phyloP scores from a whole-genome alignment of 2,329 filamentous ascomycete species.

The Botrytis fabae region DNA sequence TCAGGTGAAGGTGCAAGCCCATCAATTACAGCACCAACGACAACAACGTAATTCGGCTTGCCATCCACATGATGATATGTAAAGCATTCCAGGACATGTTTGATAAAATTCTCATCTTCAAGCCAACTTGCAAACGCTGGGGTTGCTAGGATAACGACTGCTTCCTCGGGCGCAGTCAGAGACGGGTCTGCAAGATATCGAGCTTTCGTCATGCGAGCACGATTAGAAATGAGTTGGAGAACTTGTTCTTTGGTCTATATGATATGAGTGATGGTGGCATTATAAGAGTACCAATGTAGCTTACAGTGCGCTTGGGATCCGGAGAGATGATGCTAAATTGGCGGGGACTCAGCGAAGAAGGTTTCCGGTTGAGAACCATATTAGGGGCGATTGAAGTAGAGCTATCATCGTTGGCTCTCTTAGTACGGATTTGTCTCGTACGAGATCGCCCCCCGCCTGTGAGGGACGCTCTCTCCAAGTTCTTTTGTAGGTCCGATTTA shows the following conservation, averaged over 20 bases:
- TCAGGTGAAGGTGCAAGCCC: slow-evolving; percentile 45
- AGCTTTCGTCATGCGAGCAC: slow-evolving; percentile 8
- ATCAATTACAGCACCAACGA: slow-evolving; percentile 58
- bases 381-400: background rate
- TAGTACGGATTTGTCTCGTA: background rate
- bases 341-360: slow-evolving; percentile 5
- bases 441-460: background rate
- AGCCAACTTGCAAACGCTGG: slow-evolving; percentile 38
- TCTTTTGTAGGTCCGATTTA: background rate
- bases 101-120: slow-evolving; percentile 38
- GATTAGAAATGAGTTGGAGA: background rate
- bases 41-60: slow-evolving; percentile 30
- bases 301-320: slow-evolving; percentile 21
- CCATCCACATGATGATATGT: slow-evolving; percentile 8
- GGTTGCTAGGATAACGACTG: slow-evolving; percentile 41
- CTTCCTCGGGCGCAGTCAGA: slow-evolving; percentile 13
- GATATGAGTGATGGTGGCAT: slow-evolving; percentile 7
- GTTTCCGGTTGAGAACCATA: background rate
- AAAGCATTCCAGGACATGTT: slow-evolving; percentile 30
- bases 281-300: background rate
- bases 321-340: slow-evolving; percentile 23
- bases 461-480: background rate
- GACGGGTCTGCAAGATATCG: background rate
- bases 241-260: slow-evolving; percentile 18
- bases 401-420: background rate